Evolutionary conservation across 495 filamentous ascomycete genomes (phyloP), one percentile per base, ranked within the genome.

Genomic region (Thozetella sp.): DNA sequence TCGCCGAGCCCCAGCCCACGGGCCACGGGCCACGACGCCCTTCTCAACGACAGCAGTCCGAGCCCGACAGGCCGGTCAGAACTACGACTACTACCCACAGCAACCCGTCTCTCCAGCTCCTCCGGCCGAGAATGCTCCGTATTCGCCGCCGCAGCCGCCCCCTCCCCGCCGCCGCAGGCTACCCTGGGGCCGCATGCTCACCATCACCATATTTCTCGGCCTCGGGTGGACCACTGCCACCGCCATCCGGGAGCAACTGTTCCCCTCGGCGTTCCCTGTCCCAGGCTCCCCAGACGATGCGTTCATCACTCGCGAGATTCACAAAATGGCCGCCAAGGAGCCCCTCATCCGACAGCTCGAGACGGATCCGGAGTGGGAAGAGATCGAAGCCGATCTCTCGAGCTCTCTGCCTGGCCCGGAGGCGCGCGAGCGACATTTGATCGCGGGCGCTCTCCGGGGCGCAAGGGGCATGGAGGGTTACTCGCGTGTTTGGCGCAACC

Each of bases 341-440:
- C 81, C 85, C 13, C 66, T 88, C 57, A 84, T 90, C 22, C 66
- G 76, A 57, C 64, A 74, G 23, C 73, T 90, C 25, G 73, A 76
- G n/a, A 52, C 68, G 15, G 72, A 88, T 69, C 82, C 85, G 9
- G 56, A 67, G 3, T 90, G 80, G 72, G 69, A 72, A 43, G 81
- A 83, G 57, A 77, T 78, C 66, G 79, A 82, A 24, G 86, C 86
- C 11, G 43, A 10, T 10, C n/a, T 48, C 26, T 90, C 90, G 72
- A 68, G 75, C 24, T 75, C 76, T 53, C 72, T 81, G 26, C 53
- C 78, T 10, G 68, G 73, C 1, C 66, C 79, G 10, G 69, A 75
- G 53, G 66, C 67, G 56, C 55, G 66, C 22, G 51, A 53, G 15
- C 69, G 72, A 60, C 76, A 78, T 57, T 68, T 83, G 9, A 77